These are phyloP conservation scores for Multifurca ochricompacta DNA, from an alignment of 768 basidiomycete genomes.

Conservation along the genomic window DNA sequence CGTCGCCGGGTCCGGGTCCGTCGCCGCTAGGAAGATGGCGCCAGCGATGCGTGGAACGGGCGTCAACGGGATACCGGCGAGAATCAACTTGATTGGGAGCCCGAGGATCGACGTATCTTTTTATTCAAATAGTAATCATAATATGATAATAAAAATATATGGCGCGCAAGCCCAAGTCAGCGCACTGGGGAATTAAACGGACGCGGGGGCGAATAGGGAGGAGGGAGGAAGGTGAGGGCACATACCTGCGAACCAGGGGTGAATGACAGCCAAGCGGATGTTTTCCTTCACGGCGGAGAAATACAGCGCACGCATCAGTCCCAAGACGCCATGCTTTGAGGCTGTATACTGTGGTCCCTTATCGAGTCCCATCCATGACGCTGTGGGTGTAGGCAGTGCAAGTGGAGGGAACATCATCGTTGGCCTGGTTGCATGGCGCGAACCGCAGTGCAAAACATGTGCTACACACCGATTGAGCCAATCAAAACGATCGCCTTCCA, in stretches of 20 bases:
- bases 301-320: slow-evolving; percentile 25
- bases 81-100: slow-evolving; percentile 10
- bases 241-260: slow-evolving; percentile 29
- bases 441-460: background rate
- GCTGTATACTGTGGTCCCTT: slow-evolving; percentile 25
- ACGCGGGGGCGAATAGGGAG: background rate
- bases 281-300: slow-evolving; percentile 12
- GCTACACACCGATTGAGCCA: slow-evolving; percentile 29
- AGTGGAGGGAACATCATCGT: no score
- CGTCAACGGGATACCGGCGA: slow-evolving; percentile 27
- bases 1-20: slow-evolving; percentile 23
- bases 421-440: no score
- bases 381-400: no score
- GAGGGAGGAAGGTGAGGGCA: background rate
- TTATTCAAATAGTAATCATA: no score
- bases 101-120: slow-evolving; percentile 24
- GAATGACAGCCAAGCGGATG: slow-evolving; percentile 26
- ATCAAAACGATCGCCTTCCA: slow-evolving; percentile 29
- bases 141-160: no score
- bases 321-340: slow-evolving; percentile 29
- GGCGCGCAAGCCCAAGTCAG: background rate
- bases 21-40: slow-evolving; percentile 27
- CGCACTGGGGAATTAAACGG: no score
- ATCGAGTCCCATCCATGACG: slow-evolving; percentile 24
- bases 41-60: slow-evolving; percentile 28